Conservation (phyloP, 257 asterid genomes). For the Nicotiana tabacum region DNA sequence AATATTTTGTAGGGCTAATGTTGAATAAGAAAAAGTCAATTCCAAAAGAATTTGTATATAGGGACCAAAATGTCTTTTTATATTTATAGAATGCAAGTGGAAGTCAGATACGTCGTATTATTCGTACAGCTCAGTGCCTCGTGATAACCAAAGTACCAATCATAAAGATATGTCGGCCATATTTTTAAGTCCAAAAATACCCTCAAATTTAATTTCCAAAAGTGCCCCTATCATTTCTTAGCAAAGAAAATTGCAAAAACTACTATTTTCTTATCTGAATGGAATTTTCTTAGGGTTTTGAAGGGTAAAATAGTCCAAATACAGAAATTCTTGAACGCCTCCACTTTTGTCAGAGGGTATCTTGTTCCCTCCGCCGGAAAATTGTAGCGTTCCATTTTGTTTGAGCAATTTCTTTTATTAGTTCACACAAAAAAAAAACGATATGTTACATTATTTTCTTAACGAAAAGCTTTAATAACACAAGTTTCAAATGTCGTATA, state of each 20-base stretch:
- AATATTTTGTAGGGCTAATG: not conserved
- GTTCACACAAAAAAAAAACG: too few relatives aligned
- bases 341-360: not conserved
- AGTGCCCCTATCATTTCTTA: not conserved
- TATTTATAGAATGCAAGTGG: not conserved
- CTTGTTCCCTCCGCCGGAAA: too few relatives aligned
- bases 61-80: conserved; percentile 22
- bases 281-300: conserved; percentile 17
- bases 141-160: conserved; percentile 7
- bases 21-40: not conserved
- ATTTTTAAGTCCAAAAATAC: not conserved
- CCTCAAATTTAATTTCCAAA: not conserved
- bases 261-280: not conserved
- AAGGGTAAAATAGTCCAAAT: conserved; percentile 30
- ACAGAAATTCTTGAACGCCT: not conserved
- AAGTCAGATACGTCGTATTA: not conserved
- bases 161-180: not conserved
- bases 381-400: too few relatives aligned
- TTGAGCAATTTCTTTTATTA: too few relatives aligned
- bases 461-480: too few relatives aligned
- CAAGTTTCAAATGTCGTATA: too few relatives aligned
- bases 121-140: conserved; percentile 20
- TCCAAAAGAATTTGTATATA: not conserved
- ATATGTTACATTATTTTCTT: too few relatives aligned
- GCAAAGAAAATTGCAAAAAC: not conserved